Evolutionary conservation across 2,329 filamentous ascomycete genomes (phyloP).

Genomic region (Trichothecium roseum): DNA sequence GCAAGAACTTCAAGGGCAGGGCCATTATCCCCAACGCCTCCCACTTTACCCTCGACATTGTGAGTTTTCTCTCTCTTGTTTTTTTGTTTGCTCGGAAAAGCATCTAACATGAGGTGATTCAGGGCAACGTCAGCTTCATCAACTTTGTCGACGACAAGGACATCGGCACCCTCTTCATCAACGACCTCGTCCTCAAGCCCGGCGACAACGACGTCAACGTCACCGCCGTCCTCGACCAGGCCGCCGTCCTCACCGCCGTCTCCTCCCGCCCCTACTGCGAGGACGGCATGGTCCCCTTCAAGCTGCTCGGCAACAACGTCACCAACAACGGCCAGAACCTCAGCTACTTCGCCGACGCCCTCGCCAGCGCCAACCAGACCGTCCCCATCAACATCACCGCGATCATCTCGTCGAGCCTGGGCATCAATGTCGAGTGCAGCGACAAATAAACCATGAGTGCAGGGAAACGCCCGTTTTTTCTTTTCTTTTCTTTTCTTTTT

Average conservation of each 20-base stretch:
- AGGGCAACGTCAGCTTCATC: constrained; percentile 54
- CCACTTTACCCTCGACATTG: constrained; percentile 52
- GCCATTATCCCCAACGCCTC: constrained; percentile 55
- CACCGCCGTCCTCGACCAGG: constrained; percentile 41
- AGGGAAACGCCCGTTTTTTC: too few relatives aligned
- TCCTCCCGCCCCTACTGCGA: constrained; percentile 38
- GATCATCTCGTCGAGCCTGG: constrained; percentile 25
- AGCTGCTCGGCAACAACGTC: constrained; percentile 42
- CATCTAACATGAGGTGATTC: constrained; percentile 3
- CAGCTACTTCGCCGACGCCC: constrained; percentile 44
- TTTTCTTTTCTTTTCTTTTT: too few relatives aligned
- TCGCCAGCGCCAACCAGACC: constrained; percentile 38
- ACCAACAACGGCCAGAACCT: constrained; percentile 39
- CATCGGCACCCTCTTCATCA: constrained; percentile 47
- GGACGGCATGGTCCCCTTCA: constrained; percentile 42
- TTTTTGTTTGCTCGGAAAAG: constrained; percentile 3
- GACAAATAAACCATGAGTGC: constrained; percentile 2
- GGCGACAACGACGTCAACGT: constrained; percentile 48
- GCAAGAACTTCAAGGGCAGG: constrained; percentile 51
- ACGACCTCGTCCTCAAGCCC: constrained; percentile 47
- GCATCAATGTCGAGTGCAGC: constrained; percentile 16
- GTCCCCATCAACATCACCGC: constrained; percentile 40
- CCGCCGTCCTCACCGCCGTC: constrained; percentile 28
- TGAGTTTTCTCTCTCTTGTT: constrained; percentile 24
- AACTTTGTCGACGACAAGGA: constrained; percentile 40